These are phyloP conservation scores for Pseudocercospora fijiensis DNA, from an alignment of 2,329 filamentous ascomycete species.

Conservation along the genomic window DNA sequence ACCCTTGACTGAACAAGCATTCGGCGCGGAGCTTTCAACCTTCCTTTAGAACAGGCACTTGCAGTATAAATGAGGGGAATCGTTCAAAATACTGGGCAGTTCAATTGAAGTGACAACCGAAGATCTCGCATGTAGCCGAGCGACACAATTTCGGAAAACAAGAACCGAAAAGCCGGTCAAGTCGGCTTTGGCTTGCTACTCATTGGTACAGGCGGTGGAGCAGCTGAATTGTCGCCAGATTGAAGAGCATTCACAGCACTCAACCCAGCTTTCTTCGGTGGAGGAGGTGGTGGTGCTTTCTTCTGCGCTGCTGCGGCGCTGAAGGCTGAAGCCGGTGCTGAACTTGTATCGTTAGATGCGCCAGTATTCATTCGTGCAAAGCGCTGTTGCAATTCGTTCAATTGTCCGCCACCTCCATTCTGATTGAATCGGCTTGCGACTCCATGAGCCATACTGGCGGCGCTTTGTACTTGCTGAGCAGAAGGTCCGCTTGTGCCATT, in stretches of 20 bases:
- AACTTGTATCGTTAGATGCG: constrained; percentile 15
- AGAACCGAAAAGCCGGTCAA: constrained; percentile 9
- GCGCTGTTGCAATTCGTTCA: constrained; percentile 67
- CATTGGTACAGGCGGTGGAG: constrained; percentile 58
- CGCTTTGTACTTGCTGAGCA: constrained; percentile 33
- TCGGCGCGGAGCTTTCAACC: neutral
- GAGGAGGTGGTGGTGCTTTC: constrained; percentile 57
- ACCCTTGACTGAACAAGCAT: neutral
- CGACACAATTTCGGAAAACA: neutral
- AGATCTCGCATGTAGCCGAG: neutral
- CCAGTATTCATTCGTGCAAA: constrained; percentile 56
- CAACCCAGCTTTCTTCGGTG: constrained; percentile 57
- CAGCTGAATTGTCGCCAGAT: constrained; percentile 24
- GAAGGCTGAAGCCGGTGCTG: constrained; percentile 31
- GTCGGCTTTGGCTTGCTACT: constrained; percentile 54
- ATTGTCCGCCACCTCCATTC: constrained; percentile 42
- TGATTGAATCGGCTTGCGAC: constrained; percentile 17
- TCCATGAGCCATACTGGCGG: constrained; percentile 15
- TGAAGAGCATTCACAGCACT: constrained; percentile 36
- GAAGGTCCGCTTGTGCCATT: constrained; percentile 36
- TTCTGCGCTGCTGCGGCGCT: constrained; percentile 44
- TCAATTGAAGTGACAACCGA: neutral
- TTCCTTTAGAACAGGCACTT: neutral
- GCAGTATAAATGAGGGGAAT: neutral
- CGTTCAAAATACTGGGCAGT: neutral